Conservation (phyloP, 2,329 filamentous ascomycete genomes). For the Aspergillus terreus region DNA sequence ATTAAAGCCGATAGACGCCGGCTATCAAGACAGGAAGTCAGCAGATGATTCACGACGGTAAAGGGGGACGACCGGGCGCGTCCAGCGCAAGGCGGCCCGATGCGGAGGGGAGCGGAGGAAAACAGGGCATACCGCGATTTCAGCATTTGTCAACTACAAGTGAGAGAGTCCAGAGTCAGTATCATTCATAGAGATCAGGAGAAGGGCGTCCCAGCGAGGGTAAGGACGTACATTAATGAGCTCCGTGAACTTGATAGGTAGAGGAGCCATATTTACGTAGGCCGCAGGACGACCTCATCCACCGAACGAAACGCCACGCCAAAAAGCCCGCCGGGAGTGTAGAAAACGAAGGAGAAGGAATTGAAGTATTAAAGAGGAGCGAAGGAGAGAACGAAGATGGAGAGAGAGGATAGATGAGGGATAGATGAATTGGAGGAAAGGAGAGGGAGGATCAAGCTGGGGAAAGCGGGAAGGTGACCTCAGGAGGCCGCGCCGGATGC, state of each 20-base stretch:
- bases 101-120: conserved; percentile 11
- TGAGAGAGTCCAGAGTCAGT: conserved; percentile 31
- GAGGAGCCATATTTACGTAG: conserved; percentile 54
- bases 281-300: conserved; percentile 42
- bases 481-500: conserved; percentile 35
- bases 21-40: conserved; percentile 46
- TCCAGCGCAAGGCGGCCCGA: neutral
- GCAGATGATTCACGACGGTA: conserved; percentile 11
- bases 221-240: conserved; percentile 66
- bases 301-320: conserved; percentile 37
- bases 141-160: conserved; percentile 49
- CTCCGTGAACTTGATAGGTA: conserved; percentile 93
- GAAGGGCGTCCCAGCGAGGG: conserved; percentile 11
- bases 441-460: conserved; percentile 15
- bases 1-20: conserved; percentile 76
- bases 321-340: conserved; percentile 25
- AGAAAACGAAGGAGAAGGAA: conserved; percentile 15
- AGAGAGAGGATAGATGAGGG: conserved; percentile 10
- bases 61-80: neutral
- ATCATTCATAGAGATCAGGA: neutral
- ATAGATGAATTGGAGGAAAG: conserved; percentile 5
- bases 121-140: conserved; percentile 49
- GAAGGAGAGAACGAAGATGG: conserved; percentile 16
- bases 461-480: conserved; percentile 36
- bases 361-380: conserved; percentile 15